Evolutionary conservation across 2,329 filamentous ascomycete species (phyloP).

Genomic region (Scolecobasidium constrictum): DNA sequence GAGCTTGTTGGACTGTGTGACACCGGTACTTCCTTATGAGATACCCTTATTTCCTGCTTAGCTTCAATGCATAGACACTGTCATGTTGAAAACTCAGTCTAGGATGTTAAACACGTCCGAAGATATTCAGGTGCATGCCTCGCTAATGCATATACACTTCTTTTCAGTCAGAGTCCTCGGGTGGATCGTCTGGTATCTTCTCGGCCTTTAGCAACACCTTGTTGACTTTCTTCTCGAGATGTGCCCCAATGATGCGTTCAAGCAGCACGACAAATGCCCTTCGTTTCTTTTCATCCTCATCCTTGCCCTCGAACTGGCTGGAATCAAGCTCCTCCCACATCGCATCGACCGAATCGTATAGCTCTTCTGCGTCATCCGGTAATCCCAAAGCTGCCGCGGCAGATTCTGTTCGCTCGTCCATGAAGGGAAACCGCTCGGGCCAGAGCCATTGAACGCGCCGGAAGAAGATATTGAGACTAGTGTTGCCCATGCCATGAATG

Average conservation of each 20-base stretch:
- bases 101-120: too few relatives aligned
- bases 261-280: conserved; percentile 25
- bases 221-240: neutral
- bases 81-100: too few relatives aligned
- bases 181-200: neutral
- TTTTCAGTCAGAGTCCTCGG: too few relatives aligned
- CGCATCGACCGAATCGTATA: conserved; percentile 23
- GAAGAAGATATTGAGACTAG: conserved; percentile 32
- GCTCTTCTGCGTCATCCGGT: conserved; percentile 21
- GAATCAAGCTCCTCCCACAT: conserved; percentile 17
- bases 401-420: conserved; percentile 25
- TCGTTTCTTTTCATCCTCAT: conserved; percentile 24
- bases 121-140: too few relatives aligned
- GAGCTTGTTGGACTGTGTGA: too few relatives aligned
- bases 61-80: too few relatives aligned
- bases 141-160: too few relatives aligned
- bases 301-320: conserved; percentile 14
- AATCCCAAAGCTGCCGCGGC: conserved; percentile 26
- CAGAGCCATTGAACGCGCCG: conserved; percentile 31
- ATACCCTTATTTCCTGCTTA: too few relatives aligned
- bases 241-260: neutral
- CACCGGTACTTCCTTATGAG: too few relatives aligned
- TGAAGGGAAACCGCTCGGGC: conserved; percentile 26
- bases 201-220: neutral
- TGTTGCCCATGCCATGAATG: conserved; percentile 31